Base-by-base conservation (phyloP, 176 grass and related monocot species). In the Oryza meyeriana region DNA sequence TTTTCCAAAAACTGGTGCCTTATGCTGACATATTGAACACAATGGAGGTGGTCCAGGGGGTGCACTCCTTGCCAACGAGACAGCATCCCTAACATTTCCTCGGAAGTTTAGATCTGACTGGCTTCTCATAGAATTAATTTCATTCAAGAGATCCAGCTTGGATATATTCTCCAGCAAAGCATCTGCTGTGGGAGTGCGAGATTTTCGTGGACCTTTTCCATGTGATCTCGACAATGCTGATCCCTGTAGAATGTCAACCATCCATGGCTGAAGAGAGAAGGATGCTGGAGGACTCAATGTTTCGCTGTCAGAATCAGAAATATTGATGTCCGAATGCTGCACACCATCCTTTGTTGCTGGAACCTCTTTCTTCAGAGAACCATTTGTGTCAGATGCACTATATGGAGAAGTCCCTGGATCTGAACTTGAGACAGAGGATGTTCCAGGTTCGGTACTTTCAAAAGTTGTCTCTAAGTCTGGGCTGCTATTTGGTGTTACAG, bases 21-120 rank as follows among this genome's bases (percentile, higher is more conserved):
- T 99, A 31, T 99, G 97, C 69, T 99, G 97, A 74, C 97, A 99
- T 81, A 96, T 92, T 77, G 97, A 99, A 71, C 97, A 99, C 67
- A 99, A 66, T 1, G 97, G 97, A 80, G 97, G 97, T 71, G 97
- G 93, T 58, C 97, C 97, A 47, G 89, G 91, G 85, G 93, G 91
- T 58, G 93, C 93, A 71, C 65, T 93, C 82, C 91, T 85, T 28
- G 86, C 87, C 31, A 99, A 87, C 0, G 93, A 94, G 14, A 99
- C 91, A 73, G 93, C 97, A 81, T 96, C 97, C 75, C 97, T 91
- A 36, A 99, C 94, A 77, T 91, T 93, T 80, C 93, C 91, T 78
- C 91, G 85, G 69, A 93, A 92, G 71, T 90, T 97, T 39, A 94
- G 87, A 38, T 99, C 93, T 20, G 93, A 99, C 75, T 80, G 85